These are phyloP conservation scores for Neopestalotiopsis clavispora DNA, from an alignment of 2,329 filamentous ascomycete species.

Conservation along the genomic window DNA sequence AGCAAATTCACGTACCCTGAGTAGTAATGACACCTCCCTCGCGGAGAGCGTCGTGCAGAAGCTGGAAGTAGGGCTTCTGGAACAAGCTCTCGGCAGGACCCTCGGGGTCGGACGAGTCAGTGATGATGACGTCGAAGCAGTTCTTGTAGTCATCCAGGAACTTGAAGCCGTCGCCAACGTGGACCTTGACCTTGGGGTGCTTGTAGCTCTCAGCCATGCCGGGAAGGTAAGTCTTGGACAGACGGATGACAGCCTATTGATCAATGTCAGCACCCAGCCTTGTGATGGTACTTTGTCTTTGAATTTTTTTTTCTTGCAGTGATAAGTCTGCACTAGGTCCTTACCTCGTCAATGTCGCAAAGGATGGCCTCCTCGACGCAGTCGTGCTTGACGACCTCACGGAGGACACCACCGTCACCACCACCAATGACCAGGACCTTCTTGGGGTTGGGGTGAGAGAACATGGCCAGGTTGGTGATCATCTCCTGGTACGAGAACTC, in stretches of 20 bases:
- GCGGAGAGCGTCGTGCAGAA: conserved; percentile 85
- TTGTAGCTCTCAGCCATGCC: conserved; percentile 92
- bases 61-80: conserved; percentile 98
- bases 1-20: conserved; percentile 90
- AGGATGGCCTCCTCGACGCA: conserved; percentile 94
- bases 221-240: conserved; percentile 97
- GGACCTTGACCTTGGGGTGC: conserved; percentile 90
- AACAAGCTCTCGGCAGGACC: conserved; percentile 95
- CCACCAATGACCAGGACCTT: conserved; percentile 98
- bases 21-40: conserved; percentile 98
- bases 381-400: conserved; percentile 99
- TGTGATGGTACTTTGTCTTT: neutral
- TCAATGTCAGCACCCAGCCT: neutral
- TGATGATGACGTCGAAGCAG: conserved; percentile 99
- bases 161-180: conserved; percentile 98
- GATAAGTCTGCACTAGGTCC: conserved; percentile 40
- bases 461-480: conserved; percentile 98
- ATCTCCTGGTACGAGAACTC: conserved; percentile 99
- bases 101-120: conserved; percentile 96
- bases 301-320: conserved; percentile 15
- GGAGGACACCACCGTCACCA: conserved; percentile 95
- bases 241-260: conserved; percentile 83
- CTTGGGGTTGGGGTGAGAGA: conserved; percentile 97
- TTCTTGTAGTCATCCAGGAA: conserved; percentile 97
- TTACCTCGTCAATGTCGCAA: conserved; percentile 95